phyloP scores from a whole-genome alignment of 345 rosid species.

The Euphorbia peplus region DNA sequence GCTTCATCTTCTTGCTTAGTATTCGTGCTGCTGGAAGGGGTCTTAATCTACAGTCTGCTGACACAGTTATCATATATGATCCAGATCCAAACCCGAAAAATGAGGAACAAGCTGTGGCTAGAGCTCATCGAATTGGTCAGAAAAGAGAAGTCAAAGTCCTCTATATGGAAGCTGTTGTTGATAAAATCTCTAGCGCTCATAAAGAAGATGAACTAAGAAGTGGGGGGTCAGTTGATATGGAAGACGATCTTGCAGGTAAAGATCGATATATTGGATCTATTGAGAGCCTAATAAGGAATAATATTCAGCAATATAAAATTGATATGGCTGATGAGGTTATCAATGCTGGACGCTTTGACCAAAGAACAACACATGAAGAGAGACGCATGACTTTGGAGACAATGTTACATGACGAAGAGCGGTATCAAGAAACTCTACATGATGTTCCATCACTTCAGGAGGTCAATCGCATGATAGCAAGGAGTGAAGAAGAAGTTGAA shows the following conservation, averaged over 20 bases:
- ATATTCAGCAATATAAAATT: conserved; percentile 98
- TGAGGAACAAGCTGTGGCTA: conserved; percentile 99
- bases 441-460: conserved; percentile 95
- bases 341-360: conserved; percentile 99
- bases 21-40: conserved; percentile 99
- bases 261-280: conserved; percentile 97
- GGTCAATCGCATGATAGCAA: conserved; percentile 96
- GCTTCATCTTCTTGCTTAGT: conserved; percentile 94
- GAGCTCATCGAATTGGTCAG: conserved; percentile 99
- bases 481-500: conserved; percentile 94
- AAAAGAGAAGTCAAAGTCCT: conserved; percentile 95
- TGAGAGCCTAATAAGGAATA: conserved; percentile 97
- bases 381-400: conserved; percentile 97
- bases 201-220: conserved; percentile 93
- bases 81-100: conserved; percentile 99
- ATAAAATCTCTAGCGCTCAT: conserved; percentile 81
- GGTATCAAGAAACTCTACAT: conserved; percentile 97
- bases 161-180: conserved; percentile 99
- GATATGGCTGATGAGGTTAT: conserved; percentile 99
- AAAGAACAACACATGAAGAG: conserved; percentile 99
- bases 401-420: conserved; percentile 93
- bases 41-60: conserved; percentile 99
- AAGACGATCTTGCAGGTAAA: conserved; percentile 97
- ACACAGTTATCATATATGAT: conserved; percentile 96
- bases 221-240: conserved; percentile 76